phyloP scores from a whole-genome alignment of 768 basidiomycete genomes.

The Boletus rubropictus region DNA sequence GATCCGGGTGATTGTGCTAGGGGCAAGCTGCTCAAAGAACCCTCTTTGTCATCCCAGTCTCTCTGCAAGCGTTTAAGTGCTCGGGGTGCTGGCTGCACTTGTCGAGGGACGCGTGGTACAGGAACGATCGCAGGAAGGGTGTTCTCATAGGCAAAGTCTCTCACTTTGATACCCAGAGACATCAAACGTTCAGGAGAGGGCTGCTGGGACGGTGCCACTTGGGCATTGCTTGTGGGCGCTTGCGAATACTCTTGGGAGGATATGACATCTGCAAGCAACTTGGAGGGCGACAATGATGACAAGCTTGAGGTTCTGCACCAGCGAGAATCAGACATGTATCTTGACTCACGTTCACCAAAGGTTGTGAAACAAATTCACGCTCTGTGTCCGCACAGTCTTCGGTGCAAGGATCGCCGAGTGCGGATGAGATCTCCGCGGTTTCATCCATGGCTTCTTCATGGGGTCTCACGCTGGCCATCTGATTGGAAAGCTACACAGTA shows the following conservation, averaged over 20 bases:
- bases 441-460: conserved; percentile 2
- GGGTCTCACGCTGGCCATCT: conserved; percentile 16
- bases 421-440: background rate
- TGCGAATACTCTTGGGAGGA: conserved; percentile 17
- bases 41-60: conserved; percentile 30
- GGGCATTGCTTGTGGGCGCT: conserved; percentile 4
- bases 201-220: conserved; percentile 26
- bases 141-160: conserved; percentile 67
- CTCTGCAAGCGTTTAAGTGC: conserved; percentile 35
- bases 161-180: conserved; percentile 38
- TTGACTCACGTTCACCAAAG: conserved; percentile 33
- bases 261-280: conserved; percentile 13
- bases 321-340: conserved; percentile 26
- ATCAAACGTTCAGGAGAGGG: conserved; percentile 30
- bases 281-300: conserved; percentile 21
- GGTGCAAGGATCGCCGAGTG: background rate
- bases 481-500: background rate
- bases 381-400: conserved; percentile 11
- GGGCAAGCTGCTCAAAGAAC: conserved; percentile 1
- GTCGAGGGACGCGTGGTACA: conserved; percentile 42
- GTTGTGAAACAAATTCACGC: conserved; percentile 22
- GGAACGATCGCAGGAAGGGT: conserved; percentile 56
- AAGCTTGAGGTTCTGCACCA: conserved; percentile 31
- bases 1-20: conserved; percentile 7
- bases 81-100: conserved; percentile 41